Base-by-base conservation (phyloP, 345 rosid species). In the Moringa oleifera region DNA sequence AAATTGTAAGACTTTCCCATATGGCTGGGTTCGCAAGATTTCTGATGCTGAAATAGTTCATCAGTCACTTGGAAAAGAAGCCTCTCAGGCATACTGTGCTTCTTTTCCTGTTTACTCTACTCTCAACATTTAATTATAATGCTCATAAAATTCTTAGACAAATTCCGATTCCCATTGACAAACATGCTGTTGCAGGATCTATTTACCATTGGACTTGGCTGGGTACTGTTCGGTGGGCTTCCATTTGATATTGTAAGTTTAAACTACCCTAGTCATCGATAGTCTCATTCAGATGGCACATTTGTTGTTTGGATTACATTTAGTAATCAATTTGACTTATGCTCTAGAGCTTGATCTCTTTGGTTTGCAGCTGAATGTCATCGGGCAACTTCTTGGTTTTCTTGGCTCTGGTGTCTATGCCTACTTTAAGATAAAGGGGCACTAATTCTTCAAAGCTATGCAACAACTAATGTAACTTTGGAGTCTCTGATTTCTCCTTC, bases 351-450 rank as follows among this genome's bases (percentile, higher is more conserved):
- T 23, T 31, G 18, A 4, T 63, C 53, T 65, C 16, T 72, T 60
- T 61, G 58, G 36, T 51, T 59, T 76, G 65, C 91, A 91, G 99
- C 80, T 94, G 77, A 94, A 94, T 77, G 79, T 94, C 41, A 69
- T 76, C 17, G 99, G 99, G 24, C 99, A 94, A 74, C 61, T 79
- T 47, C 80, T 94, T 61, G 99, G 99, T 60, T 91, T 94, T 73
- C 52, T 82, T 16, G 97, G 99, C 66, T 94, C 99, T 33, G 97
- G 88, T 59, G 69, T 86, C 73, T 94, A 94, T 63, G 99, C 99
- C 59, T 91, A 84, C 78, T 83, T 70, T 68, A 94, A 89, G 84
- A 81, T 94, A 55, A 56, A 75, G 1, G 96, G 93, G 67, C 79
- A 75, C 71, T 94, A 72, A 81, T 37, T 57, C 18, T 23, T n/a